Evolutionary conservation across 345 rosid genomes (phyloP).

Genomic region (Pugionium cornutum): DNA sequence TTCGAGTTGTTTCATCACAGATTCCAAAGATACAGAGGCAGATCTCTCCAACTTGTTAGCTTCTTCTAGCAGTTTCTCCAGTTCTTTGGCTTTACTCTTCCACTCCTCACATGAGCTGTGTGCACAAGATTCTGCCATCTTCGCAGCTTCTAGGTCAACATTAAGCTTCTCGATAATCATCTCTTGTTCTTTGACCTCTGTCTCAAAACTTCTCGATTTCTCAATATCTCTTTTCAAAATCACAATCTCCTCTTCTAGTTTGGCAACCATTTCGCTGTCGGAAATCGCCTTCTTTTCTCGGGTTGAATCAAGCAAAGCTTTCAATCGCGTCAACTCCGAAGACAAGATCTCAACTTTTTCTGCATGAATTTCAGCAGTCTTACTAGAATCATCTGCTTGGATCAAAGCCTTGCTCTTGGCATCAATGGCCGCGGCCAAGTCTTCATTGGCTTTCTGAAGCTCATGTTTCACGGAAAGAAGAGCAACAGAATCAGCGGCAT

Average conservation of each 20-base stretch:
- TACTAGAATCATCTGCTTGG: constrained; percentile 93
- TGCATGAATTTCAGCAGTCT: constrained; percentile 74
- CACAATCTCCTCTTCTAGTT: constrained; percentile 58
- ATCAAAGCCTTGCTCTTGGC: constrained; percentile 84
- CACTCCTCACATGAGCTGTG: constrained; percentile 70
- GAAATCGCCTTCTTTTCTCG: constrained; percentile 53
- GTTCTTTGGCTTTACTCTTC: constrained; percentile 60
- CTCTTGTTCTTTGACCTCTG: constrained; percentile 61
- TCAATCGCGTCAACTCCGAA: constrained; percentile 64
- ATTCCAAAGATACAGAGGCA: constrained; percentile 78
- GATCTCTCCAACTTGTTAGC: constrained; percentile 78
- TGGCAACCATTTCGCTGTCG: constrained; percentile 48
- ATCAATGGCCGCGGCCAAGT: constrained; percentile 63
- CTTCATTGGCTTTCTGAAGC: constrained; percentile 69
- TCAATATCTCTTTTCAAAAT: constrained; percentile 64
- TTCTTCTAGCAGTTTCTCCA: constrained; percentile 60
- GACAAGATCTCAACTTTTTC: constrained; percentile 83
- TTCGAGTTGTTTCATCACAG: constrained; percentile 83
- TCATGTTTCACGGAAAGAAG: constrained; percentile 73
- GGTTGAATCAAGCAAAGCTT: constrained; percentile 74
- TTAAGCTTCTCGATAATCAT: constrained; percentile 69
- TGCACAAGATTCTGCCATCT: constrained; percentile 85
- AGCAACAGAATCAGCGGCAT: constrained; percentile 76
- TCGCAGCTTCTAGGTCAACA: constrained; percentile 78
- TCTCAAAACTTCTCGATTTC: constrained; percentile 51